Percentiles rank a stretch among this genome's conserved stretches.
phyloP scores from a whole-genome alignment of 73 alveolate genomes.

The Tetrahymena thermophila region DNA sequence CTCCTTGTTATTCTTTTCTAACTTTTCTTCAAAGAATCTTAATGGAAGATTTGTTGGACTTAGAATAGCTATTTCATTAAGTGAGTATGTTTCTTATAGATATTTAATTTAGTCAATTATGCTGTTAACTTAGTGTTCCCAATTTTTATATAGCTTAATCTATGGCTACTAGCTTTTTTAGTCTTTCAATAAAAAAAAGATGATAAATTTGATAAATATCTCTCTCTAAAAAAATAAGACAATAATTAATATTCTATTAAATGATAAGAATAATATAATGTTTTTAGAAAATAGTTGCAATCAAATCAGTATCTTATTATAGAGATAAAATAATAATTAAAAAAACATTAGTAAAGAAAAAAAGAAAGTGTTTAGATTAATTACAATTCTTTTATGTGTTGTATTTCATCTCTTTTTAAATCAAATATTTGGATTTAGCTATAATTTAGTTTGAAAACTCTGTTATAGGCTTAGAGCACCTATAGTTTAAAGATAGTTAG shows the following conservation, averaged over 20 bases:
- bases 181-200: too few species aligned
- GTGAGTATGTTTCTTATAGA: not conserved
- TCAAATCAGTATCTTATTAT: too few species aligned
- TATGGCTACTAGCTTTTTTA: not conserved
- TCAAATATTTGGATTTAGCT: not conserved
- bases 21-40: not conserved
- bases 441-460: not conserved
- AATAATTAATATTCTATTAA: too few species aligned
- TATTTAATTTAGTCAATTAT: not conserved
- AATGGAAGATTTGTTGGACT: not conserved
- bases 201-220: too few species aligned
- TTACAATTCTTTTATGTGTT: not conserved
- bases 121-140: not conserved
- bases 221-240: too few species aligned
- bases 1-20: not conserved
- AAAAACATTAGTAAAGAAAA: too few species aligned
- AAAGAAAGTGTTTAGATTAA: not conserved
- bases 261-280: too few species aligned
- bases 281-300: too few species aligned
- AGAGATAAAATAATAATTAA: too few species aligned
- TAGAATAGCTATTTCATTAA: not conserved
- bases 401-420: not conserved
- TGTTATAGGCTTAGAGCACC: not conserved
- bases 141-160: not conserved
- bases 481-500: not conserved